A percentile compares a stretch with the other conserved stretches of the same genome.
Conservation (phyloP, 1,284 basidiomycete species). For the Megacollybia platyphylla region DNA sequence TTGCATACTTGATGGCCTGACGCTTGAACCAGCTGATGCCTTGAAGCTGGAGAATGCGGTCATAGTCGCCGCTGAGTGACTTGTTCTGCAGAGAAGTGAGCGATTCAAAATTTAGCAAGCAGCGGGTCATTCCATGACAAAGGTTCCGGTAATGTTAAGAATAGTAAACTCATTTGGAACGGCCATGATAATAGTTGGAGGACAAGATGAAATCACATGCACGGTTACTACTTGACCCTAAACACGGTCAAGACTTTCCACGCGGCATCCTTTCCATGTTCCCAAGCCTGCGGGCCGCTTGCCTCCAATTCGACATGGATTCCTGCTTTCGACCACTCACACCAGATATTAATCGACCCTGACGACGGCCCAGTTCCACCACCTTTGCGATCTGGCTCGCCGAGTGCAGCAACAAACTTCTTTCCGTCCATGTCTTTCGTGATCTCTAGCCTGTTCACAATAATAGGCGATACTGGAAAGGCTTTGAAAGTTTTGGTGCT, state of each 20-base stretch:
- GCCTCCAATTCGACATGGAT: conserved; percentile 77
- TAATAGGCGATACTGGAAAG: conserved; percentile 39
- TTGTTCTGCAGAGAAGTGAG: conserved; percentile 30
- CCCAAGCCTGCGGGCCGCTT: conserved; percentile 73
- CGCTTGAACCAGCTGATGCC: conserved; percentile 52
- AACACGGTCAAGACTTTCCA: conserved; percentile 71
- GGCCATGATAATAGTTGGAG: conserved; percentile 23
- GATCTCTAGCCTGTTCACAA: conserved; percentile 28
- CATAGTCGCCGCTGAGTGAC: conserved; percentile 37
- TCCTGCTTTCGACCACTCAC: conserved; percentile 76
- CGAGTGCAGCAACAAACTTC: conserved; percentile 59
- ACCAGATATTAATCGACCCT: conserved; percentile 84
- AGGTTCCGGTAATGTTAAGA: conserved; percentile 28
- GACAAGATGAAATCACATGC: not conserved
- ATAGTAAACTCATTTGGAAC: conserved; percentile 32
- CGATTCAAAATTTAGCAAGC: not conserved
- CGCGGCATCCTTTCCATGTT: conserved; percentile 63
- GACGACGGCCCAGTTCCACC: conserved; percentile 70
- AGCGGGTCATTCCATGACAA: conserved; percentile 17
- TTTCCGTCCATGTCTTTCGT: conserved; percentile 49
- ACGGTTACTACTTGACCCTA: conserved; percentile 13
- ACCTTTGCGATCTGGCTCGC: conserved; percentile 80
- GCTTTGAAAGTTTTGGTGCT: conserved; percentile 31
- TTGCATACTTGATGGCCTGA: conserved; percentile 15
- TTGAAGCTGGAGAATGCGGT: conserved; percentile 46